Evolutionary conservation across 2,329 filamentous ascomycete species (phyloP).

Genomic region (Aureobasidium sp.): DNA sequence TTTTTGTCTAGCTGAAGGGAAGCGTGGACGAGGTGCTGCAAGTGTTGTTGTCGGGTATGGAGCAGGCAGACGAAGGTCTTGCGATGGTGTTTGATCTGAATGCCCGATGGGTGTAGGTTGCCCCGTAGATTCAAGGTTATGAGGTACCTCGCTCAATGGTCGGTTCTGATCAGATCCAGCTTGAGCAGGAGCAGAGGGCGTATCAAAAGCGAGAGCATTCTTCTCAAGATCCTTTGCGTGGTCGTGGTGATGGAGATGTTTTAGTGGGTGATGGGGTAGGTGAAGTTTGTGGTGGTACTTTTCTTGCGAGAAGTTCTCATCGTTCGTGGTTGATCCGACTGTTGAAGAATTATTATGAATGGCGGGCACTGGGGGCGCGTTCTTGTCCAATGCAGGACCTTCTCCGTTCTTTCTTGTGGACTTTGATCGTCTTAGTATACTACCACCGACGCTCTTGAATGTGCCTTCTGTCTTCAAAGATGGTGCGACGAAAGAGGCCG

Average conservation of each 20-base stretch:
- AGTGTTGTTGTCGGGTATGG: constrained; percentile 27
- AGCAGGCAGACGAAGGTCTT: constrained; percentile 35
- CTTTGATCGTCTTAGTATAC: constrained; percentile 61
- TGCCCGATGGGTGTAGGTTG: constrained; percentile 32
- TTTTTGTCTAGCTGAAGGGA: constrained; percentile 42
- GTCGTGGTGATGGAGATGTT: constrained; percentile 16
- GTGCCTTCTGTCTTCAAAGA: constrained; percentile 24
- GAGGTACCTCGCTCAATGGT: constrained; percentile 28
- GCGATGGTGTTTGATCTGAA: constrained; percentile 30
- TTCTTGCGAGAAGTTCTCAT: constrained; percentile 35
- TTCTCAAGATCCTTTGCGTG: constrained; percentile 8
- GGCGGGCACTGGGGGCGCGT: constrained; percentile 6
- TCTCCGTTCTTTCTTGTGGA: constrained; percentile 37
- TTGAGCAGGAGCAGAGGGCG: constrained; percentile 2
- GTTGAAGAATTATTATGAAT: constrained; percentile 42
- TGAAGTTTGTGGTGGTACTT: constrained; percentile 29
- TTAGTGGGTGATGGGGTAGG: constrained; percentile 30
- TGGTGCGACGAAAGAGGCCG: constrained; percentile 21
- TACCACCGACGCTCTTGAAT: constrained; percentile 52
- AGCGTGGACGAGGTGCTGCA: constrained; percentile 36
- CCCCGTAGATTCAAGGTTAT: constrained; percentile 29
- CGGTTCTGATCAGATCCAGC: constrained; percentile 20
- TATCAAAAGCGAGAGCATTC: neutral
- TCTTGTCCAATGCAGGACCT: constrained; percentile 21
- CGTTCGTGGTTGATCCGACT: constrained; percentile 67